Conservation (phyloP, 2,329 filamentous ascomycete species). For the Aspergillus pseudotamarii region DNA sequence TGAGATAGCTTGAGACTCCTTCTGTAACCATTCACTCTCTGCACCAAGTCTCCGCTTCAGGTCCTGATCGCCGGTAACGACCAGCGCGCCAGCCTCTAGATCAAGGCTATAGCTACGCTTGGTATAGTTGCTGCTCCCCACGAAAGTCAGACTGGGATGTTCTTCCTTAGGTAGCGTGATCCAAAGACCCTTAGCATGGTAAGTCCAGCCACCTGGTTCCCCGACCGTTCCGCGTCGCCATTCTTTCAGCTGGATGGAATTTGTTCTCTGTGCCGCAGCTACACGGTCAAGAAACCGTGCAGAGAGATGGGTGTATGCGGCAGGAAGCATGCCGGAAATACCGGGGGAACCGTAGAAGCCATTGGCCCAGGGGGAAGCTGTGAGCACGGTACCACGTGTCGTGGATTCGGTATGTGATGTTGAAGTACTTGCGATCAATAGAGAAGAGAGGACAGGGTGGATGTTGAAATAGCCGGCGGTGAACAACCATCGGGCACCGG, state of each 20-base stretch:
- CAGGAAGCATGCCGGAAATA: constrained; percentile 85
- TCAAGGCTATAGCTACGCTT: constrained; percentile 91
- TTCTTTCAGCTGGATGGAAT: constrained; percentile 75
- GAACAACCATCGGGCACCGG: constrained; percentile 84
- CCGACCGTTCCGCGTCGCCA: constrained; percentile 84
- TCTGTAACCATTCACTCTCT: constrained; percentile 79
- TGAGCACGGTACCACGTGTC: constrained; percentile 77
- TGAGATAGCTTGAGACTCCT: constrained; percentile 69
- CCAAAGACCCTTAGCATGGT: constrained; percentile 97
- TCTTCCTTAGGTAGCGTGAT: constrained; percentile 64
- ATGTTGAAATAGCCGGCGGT: constrained; percentile 99
- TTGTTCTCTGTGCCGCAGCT: constrained; percentile 53
- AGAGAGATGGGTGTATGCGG: constrained; percentile 87
- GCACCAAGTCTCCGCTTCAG: constrained; percentile 73
- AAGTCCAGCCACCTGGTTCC: constrained; percentile 86
- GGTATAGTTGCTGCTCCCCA: constrained; percentile 95
- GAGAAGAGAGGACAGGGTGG: constrained; percentile 75
- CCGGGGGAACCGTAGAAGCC: constrained; percentile 90
- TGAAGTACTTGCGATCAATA: constrained; percentile 73
- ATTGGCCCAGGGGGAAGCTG: constrained; percentile 89
- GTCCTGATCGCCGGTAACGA: constrained; percentile 75
- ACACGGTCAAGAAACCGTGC: constrained; percentile 75
- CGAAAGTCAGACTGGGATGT: constrained; percentile 74
- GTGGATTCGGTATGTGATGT: constrained; percentile 31
- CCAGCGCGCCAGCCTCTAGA: constrained; percentile 82